Conservation (phyloP, 1,139 yeast species). For the Candida tetrigidarum region DNA sequence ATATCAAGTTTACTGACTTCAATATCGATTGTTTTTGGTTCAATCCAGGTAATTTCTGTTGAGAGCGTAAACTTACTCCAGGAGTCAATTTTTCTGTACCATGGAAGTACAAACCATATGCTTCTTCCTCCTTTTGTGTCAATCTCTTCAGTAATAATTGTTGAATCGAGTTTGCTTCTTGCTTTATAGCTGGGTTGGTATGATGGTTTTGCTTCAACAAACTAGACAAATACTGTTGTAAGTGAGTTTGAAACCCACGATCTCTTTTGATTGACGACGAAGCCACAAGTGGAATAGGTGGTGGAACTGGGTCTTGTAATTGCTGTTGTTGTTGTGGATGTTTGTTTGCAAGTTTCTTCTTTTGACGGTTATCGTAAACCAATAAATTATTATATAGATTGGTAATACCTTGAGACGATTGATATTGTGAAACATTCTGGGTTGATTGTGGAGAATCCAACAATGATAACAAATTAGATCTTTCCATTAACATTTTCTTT, state of each 20-base stretch:
- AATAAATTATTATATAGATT: conserved; percentile 82
- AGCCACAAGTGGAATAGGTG: conserved; percentile 61
- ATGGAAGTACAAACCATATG: conserved; percentile 84
- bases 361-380: conserved; percentile 70
- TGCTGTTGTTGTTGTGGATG: conserved; percentile 40
- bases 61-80: conserved; percentile 81
- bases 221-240: conserved; percentile 48
- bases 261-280: conserved; percentile 54
- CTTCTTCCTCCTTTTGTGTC: conserved; percentile 78
- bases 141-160: conserved; percentile 58
- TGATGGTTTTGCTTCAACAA: conserved; percentile 41
- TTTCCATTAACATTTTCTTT: conserved; percentile 81
- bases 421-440: conserved; percentile 75
- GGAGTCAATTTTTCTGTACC: conserved; percentile 71
- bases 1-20: conserved; percentile 69
- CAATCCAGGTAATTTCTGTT: conserved; percentile 51
- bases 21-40: conserved; percentile 66
- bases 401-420: conserved; percentile 87
- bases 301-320: conserved; percentile 59
- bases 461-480: conserved; percentile 76
- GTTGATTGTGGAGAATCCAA: conserved; percentile 90
- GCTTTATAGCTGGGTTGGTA: conserved; percentile 28
- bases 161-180: conserved; percentile 44
- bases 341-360: conserved; percentile 30
- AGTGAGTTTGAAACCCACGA: conserved; percentile 55